A percentile compares a stretch with the other conserved stretches of the same genome.
Evolutionary conservation across 345 rosid genomes (phyloP).

Genomic region (Sonneratia alba): DNA sequence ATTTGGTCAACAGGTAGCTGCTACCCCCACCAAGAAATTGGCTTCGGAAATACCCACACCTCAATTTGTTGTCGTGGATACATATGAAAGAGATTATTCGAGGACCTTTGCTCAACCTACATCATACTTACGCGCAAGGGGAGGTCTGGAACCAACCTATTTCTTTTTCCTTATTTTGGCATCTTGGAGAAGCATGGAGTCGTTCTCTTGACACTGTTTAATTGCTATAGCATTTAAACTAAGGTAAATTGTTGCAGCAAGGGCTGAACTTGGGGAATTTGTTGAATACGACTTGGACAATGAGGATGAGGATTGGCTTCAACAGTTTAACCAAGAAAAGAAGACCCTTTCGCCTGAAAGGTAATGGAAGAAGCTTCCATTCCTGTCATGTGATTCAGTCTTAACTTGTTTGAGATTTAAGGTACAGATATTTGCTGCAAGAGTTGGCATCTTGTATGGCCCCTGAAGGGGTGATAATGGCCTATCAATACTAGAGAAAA

Average conservation of each 20-base stretch:
- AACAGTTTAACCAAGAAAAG: constrained; percentile 47
- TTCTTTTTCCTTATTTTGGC: not conserved
- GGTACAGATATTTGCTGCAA: not conserved
- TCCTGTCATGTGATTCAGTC: not conserved
- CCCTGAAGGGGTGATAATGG: not conserved
- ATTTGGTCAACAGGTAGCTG: constrained; percentile 33
- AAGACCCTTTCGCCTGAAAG: constrained; percentile 58
- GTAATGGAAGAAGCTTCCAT: constrained; percentile 20
- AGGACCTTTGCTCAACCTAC: constrained; percentile 69
- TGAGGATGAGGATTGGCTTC: constrained; percentile 97
- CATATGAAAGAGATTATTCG: constrained; percentile 83
- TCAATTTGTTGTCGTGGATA: constrained; percentile 74
- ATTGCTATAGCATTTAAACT: constrained; percentile 7
- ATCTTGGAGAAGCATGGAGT: not conserved
- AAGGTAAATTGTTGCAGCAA: constrained; percentile 41
- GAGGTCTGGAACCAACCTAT: constrained; percentile 45
- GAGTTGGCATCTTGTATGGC: not conserved
- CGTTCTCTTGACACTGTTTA: not conserved
- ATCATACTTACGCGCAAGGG: constrained; percentile 88
- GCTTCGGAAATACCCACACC: constrained; percentile 91
- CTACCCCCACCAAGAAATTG: constrained; percentile 50
- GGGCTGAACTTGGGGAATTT: constrained; percentile 97
- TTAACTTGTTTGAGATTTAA: not conserved
- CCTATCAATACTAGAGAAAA: not conserved
- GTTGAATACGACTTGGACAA: constrained; percentile 96